Conservation (phyloP, 306 rosid species). For the Cucumis cinereus region DNA sequence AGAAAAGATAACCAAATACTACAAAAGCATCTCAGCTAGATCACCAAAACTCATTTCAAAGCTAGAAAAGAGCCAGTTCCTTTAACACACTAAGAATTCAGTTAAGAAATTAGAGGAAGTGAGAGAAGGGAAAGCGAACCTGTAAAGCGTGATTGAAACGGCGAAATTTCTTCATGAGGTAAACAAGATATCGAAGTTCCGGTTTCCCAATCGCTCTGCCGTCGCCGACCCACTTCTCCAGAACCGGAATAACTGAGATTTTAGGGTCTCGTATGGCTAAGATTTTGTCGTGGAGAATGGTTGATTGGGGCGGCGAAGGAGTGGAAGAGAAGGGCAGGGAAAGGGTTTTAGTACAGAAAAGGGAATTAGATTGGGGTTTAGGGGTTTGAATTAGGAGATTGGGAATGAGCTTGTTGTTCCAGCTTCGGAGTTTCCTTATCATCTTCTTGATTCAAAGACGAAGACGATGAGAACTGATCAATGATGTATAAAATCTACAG, state of each 20-base stretch:
- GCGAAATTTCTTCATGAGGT: conserved; percentile 15
- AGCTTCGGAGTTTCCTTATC: conserved; percentile 4
- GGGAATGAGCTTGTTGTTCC: conserved; percentile 5
- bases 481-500: too few species aligned
- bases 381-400: not conserved
- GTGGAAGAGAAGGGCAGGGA: not conserved
- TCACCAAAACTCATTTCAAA: not conserved
- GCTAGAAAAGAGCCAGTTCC: not conserved
- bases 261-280: conserved; percentile 19
- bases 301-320: not conserved
- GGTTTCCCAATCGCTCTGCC: conserved; percentile 10
- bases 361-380: not conserved
- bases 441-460: not conserved
- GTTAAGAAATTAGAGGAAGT: not conserved
- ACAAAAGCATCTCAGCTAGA: not conserved
- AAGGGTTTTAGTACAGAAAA: conserved; percentile 6
- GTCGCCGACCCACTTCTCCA: conserved; percentile 23
- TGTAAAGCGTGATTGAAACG: conserved; percentile 31
- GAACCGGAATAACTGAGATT: conserved; percentile 24
- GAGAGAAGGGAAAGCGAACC: conserved; percentile 5
- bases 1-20: not conserved
- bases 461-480: not conserved
- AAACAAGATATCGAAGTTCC: conserved; percentile 18
- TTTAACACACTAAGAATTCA: not conserved
- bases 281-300: conserved; percentile 7